Base-by-base conservation (phyloP, 148 eudicot species). In the Bassia scoparia region DNA sequence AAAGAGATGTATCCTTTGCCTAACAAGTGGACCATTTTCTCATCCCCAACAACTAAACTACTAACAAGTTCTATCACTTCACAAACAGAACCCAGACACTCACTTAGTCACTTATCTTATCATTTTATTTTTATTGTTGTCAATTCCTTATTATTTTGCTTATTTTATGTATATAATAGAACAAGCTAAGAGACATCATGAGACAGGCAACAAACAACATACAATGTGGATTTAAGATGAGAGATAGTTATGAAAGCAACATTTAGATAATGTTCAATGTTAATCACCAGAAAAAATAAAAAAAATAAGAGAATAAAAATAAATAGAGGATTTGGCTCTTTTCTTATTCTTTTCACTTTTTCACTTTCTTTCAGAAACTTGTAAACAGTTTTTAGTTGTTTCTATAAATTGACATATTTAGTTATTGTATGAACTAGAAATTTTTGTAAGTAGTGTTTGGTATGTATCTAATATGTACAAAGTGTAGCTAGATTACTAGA, bases 21-120 rank as follows among this genome's bases (percentile, higher is more conserved):
- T 80, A 70, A 79, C 75, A 24, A 53, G 64, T 81, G 88, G 87
- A 81, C 87, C 88, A 84, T 54, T 78, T 63, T 80, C 59, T 72
- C 80, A 73, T 54, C 75, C 77, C 74, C 21, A 50, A 67, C 29
- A 29, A 60, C 55, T 68, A 33, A 41, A 48, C 46, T 35, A 34
- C 24, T 49, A 2, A 38, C 38, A 29, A 18, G 74, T 46, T 18
- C 69, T 16, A 5, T 52, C 27, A 37, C 18, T 20, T 58, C 30
- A 76, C 79, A 41, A 73, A 67, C 69, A 60, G 50, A 73, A 41
- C 79, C 73, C 69, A 60, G 50, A 73, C 79, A 68, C 61, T 76
- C 50, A 49, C 60, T 46, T 46, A 31, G 46, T 41, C 23, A 52
- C 23, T 52, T 52, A 52, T 60, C 69, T 52, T 33, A 43, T 63